phyloP scores from a whole-genome alignment of 208 protist species.

The Porcisia hertigi region DNA sequence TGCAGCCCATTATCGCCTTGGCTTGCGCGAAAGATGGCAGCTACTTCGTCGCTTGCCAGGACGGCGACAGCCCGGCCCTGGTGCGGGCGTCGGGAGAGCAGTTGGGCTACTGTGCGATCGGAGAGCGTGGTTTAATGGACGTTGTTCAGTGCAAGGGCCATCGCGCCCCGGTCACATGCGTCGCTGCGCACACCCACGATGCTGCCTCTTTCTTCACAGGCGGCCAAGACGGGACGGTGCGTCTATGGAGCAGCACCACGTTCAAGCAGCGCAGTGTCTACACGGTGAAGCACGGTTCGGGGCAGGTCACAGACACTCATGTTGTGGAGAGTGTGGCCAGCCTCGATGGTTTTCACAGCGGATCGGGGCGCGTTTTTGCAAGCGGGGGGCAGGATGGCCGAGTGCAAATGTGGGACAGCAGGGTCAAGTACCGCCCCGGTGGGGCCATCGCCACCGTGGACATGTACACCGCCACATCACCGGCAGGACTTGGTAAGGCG shows the following conservation, averaged over 20 bases:
- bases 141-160: slow-evolving; percentile 78
- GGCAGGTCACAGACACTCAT: slow-evolving; percentile 70
- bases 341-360: slow-evolving; percentile 16
- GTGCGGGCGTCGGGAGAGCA: slow-evolving; percentile 56
- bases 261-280: slow-evolving; percentile 58
- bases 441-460: slow-evolving; percentile 43
- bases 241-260: slow-evolving; percentile 52
- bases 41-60: slow-evolving; percentile 80
- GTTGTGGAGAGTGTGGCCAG: slow-evolving; percentile 65
- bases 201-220: slow-evolving; percentile 56
- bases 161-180: slow-evolving; percentile 65
- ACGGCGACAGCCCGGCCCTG: slow-evolving; percentile 70
- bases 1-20: slow-evolving; percentile 73
- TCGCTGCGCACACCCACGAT: slow-evolving; percentile 38
- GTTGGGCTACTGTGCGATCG: slow-evolving; percentile 73
- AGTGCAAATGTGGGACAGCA: slow-evolving; percentile 78
- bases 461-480: slow-evolving; percentile 32
- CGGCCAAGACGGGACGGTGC: slow-evolving; percentile 71
- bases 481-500: not conserved
- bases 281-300: slow-evolving; percentile 74
- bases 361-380: slow-evolving; percentile 52
- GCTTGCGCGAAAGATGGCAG: slow-evolving; percentile 42
- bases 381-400: slow-evolving; percentile 69
- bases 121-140: slow-evolving; percentile 71
- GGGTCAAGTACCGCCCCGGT: slow-evolving; percentile 71